These are phyloP conservation scores for Chamaecyparis obtusa DNA, from an alignment of 75 land plant genomes.

Conservation along the genomic window DNA sequence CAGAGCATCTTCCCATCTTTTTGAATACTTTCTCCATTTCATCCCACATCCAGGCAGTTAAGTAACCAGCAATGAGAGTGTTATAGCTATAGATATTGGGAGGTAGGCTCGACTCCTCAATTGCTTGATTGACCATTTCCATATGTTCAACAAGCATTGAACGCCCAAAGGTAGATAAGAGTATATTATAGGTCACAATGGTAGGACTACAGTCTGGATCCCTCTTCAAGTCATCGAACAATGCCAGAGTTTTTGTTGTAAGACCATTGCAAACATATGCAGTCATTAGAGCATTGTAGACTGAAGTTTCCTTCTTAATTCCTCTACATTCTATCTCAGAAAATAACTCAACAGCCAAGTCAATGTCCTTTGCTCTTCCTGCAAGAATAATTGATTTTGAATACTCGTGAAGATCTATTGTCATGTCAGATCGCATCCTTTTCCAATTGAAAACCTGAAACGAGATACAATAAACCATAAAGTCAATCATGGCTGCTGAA, in stretches of 20 bases:
- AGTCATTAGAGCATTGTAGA: conserved; percentile 70
- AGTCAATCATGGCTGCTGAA: neutral
- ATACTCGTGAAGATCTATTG: conserved; percentile 52
- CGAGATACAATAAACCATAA: neutral
- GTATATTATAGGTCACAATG: conserved; percentile 69
- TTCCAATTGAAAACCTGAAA: conserved; percentile 78
- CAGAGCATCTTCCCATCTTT: conserved; percentile 27
- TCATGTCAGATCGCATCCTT: conserved; percentile 21
- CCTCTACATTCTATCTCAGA: conserved; percentile 31
- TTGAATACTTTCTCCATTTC: conserved; percentile 55
- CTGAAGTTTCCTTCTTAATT: conserved; percentile 22
- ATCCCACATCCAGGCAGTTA: conserved; percentile 76
- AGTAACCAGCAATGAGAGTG: conserved; percentile 64
- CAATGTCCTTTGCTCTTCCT: conserved; percentile 41
- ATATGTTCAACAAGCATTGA: conserved; percentile 57
- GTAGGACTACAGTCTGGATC: conserved; percentile 51
- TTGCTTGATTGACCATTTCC: conserved; percentile 45
- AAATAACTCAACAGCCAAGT: conserved; percentile 51
- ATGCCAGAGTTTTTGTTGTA: conserved; percentile 31
- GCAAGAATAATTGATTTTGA: conserved; percentile 72
- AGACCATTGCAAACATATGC: conserved; percentile 58
- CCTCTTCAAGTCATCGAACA: conserved; percentile 49
- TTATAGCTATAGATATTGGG: conserved; percentile 61
- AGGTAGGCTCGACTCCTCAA: conserved; percentile 36
- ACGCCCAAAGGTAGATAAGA: conserved; percentile 63